Base-by-base conservation (phyloP, 805 yeast species). In the Hanseniaspora pseudoguilliermondii region DNA sequence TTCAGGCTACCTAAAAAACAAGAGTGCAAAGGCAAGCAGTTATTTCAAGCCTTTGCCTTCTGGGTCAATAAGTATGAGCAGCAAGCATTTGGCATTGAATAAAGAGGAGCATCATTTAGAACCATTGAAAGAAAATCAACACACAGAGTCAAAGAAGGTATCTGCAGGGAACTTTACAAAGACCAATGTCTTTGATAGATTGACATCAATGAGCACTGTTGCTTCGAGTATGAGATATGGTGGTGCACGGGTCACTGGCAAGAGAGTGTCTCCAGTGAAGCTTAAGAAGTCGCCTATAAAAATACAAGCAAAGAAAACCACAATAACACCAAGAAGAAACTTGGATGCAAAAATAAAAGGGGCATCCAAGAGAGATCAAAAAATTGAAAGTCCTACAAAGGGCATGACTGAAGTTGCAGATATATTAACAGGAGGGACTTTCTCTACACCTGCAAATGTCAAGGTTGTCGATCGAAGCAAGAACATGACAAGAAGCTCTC, bases 11-110 rank as follows among this genome's bases (percentile, higher is more conserved):
- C 10, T 53, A 5, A 53, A 53, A 29, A n/a, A 40, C 11, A 53
- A 53, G 21, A 18, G 25, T 8, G 23, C 34, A 16, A 53, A 48
- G 39, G 40, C 56, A 25, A 53, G 56, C 20, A 47, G 43, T 8
- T 53, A 46, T 39, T 53, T 53, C 27, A 53, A 46, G 42, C 56
- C 56, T 5, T 42, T 53, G 16, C 56, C 56, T 1, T 48, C 41
- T 15, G 41, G 56, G 29, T 53, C 50, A 5, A 53, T 53, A 8
- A 53, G 42, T 21, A 48, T 29, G 16, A 53, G 21, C 32, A 46
- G n/a, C 23, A 44, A 48, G 18, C 46, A 46, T 32, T 39, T 53
- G 27, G 16, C 39, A 10, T 25, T 32, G n/a, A 53, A 44, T 34
- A 46, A 44, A 10, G 56, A 53, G 16, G 50, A 53, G 7, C 32